Evolutionary conservation across 192 early-diverging fungal species (phyloP), one percentile per base, ranked within the genome.

Genomic region (Umbelopsis sp.): DNA sequence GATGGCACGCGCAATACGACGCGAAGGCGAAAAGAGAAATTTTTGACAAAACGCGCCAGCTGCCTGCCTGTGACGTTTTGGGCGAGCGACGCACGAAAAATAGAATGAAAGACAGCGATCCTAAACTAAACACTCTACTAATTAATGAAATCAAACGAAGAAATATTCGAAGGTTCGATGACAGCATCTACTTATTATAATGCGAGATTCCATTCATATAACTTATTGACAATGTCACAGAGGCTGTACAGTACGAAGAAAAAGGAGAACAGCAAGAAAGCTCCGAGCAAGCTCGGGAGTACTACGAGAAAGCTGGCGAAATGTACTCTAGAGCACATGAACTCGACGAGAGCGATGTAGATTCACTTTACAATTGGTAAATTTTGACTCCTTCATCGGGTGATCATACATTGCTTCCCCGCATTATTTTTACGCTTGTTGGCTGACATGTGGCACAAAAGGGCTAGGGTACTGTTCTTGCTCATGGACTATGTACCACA

Each of bases 301-400:
- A 84, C 54, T 94, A 91, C 66, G 88, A 90, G 68, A 81, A 77
- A 47, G 86, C 91, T 32, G 80, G 80, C 20, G 88, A 90, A 59
- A 82, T 87, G 77, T 93, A 93, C 72, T 79, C 72, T 51, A 83
- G 83, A 38, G 91, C 91, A 21, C 80, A 84, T 56, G 66, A 75
- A 14, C 75, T 90, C 41, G 85, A 88, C 34, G 68, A 76, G 4
- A 77, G 85, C 10, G 84, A 88, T 43, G 77, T 80, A 16, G 90
- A 90, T 71, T 84, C 83, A 73, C 74, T 90, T 21, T 92, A 92
- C 74, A 92, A 92, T 72, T 86, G 87, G 88, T 86, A 78, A 77
- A 52, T 49, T 17, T 34, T n/a, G n/a, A n/a, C n/a, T n/a, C n/a
- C n/a, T n/a, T n/a, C n/a, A n/a, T n/a, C n/a, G n/a, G n/a, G n/a